phyloP scores from a whole-genome alignment of 2,329 filamentous ascomycete genomes.

The Pseudocercospora cruenta region DNA sequence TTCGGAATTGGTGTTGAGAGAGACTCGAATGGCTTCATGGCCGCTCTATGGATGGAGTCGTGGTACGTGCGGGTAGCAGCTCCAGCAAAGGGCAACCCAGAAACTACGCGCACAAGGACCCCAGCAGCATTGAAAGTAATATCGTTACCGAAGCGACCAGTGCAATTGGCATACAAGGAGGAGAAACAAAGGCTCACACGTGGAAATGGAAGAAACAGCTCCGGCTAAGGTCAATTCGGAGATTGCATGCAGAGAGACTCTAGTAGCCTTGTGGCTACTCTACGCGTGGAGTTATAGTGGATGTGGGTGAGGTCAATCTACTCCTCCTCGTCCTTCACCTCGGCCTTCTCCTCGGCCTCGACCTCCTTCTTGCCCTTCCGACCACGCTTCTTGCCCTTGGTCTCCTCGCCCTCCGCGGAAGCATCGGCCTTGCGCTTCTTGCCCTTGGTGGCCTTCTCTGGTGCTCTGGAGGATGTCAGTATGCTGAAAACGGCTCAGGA shows the following conservation, averaged over 20 bases:
- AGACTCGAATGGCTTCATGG: not conserved
- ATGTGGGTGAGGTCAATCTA: not conserved
- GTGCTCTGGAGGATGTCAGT: not conserved
- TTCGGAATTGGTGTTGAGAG: not conserved
- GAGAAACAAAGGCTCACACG: too few relatives aligned
- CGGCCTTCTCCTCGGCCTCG: slow-evolving; percentile 44
- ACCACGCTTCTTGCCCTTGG: slow-evolving; percentile 29
- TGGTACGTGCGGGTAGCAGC: too few relatives aligned
- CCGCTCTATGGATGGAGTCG: not conserved
- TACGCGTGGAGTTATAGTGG: not conserved
- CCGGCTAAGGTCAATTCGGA: not conserved
- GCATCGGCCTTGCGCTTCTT: slow-evolving; percentile 36
- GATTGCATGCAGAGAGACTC: not conserved
- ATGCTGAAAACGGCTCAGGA: not conserved
- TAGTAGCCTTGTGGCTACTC: not conserved
- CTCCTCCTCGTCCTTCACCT: slow-evolving; percentile 50
- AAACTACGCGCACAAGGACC: too few relatives aligned
- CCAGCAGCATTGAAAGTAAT: too few relatives aligned
- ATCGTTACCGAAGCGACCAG: too few relatives aligned
- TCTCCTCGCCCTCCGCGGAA: not conserved
- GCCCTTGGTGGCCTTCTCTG: slow-evolving; percentile 17
- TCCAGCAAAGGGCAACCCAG: too few relatives aligned
- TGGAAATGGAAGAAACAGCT: not conserved
- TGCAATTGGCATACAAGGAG: too few relatives aligned
- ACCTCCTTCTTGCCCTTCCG: slow-evolving; percentile 44